These are phyloP conservation scores for Ruellia speciosa DNA, from an alignment of 305 asterid genomes.

Conservation along the genomic window DNA sequence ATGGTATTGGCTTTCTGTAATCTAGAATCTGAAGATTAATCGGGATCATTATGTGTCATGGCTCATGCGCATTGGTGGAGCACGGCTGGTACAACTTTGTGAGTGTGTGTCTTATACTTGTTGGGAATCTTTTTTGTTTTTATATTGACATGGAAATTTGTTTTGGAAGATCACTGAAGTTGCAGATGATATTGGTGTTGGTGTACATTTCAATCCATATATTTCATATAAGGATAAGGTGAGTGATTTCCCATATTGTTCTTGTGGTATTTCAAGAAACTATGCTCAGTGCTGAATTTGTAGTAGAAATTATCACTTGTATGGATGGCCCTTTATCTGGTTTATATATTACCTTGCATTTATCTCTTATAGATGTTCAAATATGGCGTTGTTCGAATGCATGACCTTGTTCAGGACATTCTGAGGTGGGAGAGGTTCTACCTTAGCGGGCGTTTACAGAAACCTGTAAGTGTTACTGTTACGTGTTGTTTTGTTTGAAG, in stretches of 20 bases:
- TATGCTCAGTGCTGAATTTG: constrained; percentile 6
- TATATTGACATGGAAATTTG: constrained; percentile 9
- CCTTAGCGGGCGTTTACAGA: constrained; percentile 82
- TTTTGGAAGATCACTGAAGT: constrained; percentile 45
- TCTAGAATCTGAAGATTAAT: constrained; percentile 65
- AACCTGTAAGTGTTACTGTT: constrained; percentile 60
- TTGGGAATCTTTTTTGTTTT: constrained; percentile 1
- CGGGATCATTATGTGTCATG: constrained; percentile 71
- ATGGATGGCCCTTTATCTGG: not conserved
- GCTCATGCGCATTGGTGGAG: constrained; percentile 74
- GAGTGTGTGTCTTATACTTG: constrained; percentile 17
- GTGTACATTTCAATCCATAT: constrained; percentile 81
- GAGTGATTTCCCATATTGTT: constrained; percentile 16
- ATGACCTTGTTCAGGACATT: constrained; percentile 63
- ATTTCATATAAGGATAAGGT: constrained; percentile 53
- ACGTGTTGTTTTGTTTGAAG: constrained; percentile 2
- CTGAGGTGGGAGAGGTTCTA: constrained; percentile 69
- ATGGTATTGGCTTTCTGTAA: constrained; percentile 14
- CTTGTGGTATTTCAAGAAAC: constrained; percentile 9
- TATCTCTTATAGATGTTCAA: constrained; percentile 48
- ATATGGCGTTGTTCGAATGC: constrained; percentile 72
- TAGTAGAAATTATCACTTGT: constrained; percentile 5
- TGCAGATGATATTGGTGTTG: constrained; percentile 70
- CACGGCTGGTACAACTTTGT: constrained; percentile 49
- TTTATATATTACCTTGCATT: not conserved